Evolutionary conservation across 768 basidiomycete genomes (phyloP), one percentile per base, ranked within the genome.

Genomic region (Russula brevipes): DNA sequence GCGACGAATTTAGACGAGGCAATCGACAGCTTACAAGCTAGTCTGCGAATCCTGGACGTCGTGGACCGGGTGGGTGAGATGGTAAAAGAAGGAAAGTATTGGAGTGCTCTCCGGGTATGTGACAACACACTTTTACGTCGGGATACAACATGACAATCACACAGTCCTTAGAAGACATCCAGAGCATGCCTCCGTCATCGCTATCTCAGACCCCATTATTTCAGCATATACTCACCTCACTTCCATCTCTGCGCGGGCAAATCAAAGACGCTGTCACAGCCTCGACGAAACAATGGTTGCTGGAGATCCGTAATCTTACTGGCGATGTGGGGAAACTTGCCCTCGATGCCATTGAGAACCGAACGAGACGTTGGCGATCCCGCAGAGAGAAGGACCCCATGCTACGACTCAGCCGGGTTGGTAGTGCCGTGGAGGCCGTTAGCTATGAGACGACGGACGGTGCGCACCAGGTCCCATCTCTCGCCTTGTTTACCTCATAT

Each of bases 1-100:
- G 93, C 93, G 4, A 84, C 88, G 10, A 95, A 98, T 74, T 80
- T 99, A 47, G 97, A 99, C 75, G 94, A 98, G 74, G 92, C 92
- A 16, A 94, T 99, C 68, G 97, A 98, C 72, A 91, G 92, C 8
- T 76, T 98, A 12, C 95, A 98, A 75, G 89, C 92, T 14, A 96
- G 91, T 71, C 77, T 99, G 63, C 85, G 94, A 62, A 86, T 98
- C 5, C 77, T 99, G 66, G 97, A 99, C 72, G 87, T 97, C 63
- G 88, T 97, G 14, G 84, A 94, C 74, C 85, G 94, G 49, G 93
- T 98, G 54, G 87, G 91, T 39, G 86, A 92, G 72, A 94, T 98
- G 87, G 89, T 99, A 70, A 83, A 84, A 70, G 87, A 94, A 69
- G 90, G 91, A 58, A 94, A 89, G 78, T 98, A 94, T 76, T 98